Evolutionary conservation across 2,329 filamentous ascomycete species (phyloP).

Genomic region (Cephalotrichum gorgonifer): DNA sequence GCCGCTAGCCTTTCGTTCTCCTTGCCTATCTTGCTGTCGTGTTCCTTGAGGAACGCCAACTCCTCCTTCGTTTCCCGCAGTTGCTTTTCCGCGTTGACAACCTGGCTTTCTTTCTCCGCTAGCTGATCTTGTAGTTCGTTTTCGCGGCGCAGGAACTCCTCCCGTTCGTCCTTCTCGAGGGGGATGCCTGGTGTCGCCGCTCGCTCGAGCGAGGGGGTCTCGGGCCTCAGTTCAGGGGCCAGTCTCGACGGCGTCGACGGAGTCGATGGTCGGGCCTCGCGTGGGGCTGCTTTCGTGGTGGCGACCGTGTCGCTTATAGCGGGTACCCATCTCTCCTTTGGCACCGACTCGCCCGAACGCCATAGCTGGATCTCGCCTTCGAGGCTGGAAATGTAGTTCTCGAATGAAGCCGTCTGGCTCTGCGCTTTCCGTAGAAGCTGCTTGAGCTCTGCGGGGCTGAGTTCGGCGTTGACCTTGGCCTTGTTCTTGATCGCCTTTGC

Average conservation of each 20-base stretch:
- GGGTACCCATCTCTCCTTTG: constrained; percentile 78
- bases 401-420: constrained; percentile 77
- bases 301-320: constrained; percentile 39
- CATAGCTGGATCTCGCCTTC: constrained; percentile 80
- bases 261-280: constrained; percentile 40
- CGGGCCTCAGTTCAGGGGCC: constrained; percentile 46
- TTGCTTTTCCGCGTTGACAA: constrained; percentile 68
- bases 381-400: constrained; percentile 71
- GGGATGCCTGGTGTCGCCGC: constrained; percentile 79
- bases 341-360: constrained; percentile 80
- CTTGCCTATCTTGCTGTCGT: constrained; percentile 70
- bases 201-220: constrained; percentile 61
- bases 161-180: constrained; percentile 90
- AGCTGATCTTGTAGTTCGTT: constrained; percentile 97
- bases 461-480: constrained; percentile 97
- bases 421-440: constrained; percentile 85
- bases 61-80: constrained; percentile 81
- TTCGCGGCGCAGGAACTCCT: constrained; percentile 88
- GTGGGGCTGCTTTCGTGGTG: constrained; percentile 20
- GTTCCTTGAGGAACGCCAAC: constrained; percentile 73
- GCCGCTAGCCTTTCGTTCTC: constrained; percentile 80
- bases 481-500: constrained; percentile 99
- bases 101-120: constrained; percentile 79
- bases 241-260: constrained; percentile 35
- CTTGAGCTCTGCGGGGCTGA: constrained; percentile 93